phyloP scores from a whole-genome alignment of 2,329 filamentous ascomycete genomes.

The Curvularia spicifera region DNA sequence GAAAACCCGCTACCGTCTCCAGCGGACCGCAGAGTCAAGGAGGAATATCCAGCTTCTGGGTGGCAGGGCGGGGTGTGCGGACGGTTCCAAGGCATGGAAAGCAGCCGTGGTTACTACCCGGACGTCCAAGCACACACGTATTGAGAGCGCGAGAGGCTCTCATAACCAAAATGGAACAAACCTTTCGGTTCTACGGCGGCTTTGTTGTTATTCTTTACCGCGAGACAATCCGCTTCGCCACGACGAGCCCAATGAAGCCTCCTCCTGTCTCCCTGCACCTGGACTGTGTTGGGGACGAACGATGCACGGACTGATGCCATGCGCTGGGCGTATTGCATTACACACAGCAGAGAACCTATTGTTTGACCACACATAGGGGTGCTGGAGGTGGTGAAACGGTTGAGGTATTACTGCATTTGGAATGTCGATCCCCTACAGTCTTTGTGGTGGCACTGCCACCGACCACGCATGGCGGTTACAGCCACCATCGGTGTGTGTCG shows the following conservation, averaged over 20 bases:
- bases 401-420: conserved; percentile 29
- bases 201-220: conserved; percentile 24
- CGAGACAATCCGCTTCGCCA: conserved; percentile 23
- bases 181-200: conserved; percentile 14
- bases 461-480: conserved; percentile 4
- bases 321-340: conserved; percentile 14
- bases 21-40: conserved; percentile 51
- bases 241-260: conserved; percentile 17
- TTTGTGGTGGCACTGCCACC: conserved; percentile 11
- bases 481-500: conserved; percentile 3
- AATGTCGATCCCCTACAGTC: conserved; percentile 20
- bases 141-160: conserved; percentile 25
- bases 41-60: conserved; percentile 48
- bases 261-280: conserved; percentile 5
- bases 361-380: conserved; percentile 15
- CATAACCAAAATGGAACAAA: background rate
- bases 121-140: conserved; percentile 52
- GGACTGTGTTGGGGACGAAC: conserved; percentile 23
- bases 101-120: conserved; percentile 56
- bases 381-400: conserved; percentile 25
- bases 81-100: conserved; percentile 55
- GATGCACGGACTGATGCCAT: conserved; percentile 28
- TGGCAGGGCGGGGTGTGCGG: conserved; percentile 52
- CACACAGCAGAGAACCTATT: conserved; percentile 26
- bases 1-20: conserved; percentile 41